Evolutionary conservation across 495 filamentous ascomycete genomes (phyloP), one percentile per base, ranked within the genome.

Genomic region (Penicillium herquei): DNA sequence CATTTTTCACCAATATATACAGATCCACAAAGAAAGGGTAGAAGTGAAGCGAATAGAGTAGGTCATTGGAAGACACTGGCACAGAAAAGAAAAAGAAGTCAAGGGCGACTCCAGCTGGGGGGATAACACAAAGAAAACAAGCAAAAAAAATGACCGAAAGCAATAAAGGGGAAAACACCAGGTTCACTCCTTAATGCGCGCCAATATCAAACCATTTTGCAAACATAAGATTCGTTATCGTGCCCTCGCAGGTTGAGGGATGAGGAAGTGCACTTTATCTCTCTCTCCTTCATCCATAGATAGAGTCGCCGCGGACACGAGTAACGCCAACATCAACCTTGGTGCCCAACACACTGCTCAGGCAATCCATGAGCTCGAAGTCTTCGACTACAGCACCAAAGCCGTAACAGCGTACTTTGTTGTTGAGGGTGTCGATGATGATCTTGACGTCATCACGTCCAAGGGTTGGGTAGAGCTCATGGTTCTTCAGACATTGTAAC

Each of bases 371-470:
- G 30, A 98, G 85, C 65, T 97, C 93, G 62, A 94, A 96, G 64
- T 97, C 91, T 63, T 97, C 93, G 40, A 79, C 66, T 49, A 66
- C 62, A 13, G 76, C 57, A 17, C 87, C 92, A 55, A 81, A 98
- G 79, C 94, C 94, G 72, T 98, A 96, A 71, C 94, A 98, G 52
- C 92, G 81, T 51, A 96, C 84, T 69, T 95, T 97, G 26, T 77
- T 79, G 57, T 83, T 78, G 37, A 98, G 75, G 34, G 88, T 87
- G 48, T 87, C 82, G 21, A 85, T 83, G 50, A 98, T 75, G 48
- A 78, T 76, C 65, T 83, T 81, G 65, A 97, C 82, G 59, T 98
- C 91, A 42, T 84, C 81, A 45, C 66, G 66, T 43, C 73, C 81
- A 60, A 98, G 67, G 52, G 86, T 79, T 3, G 55, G 57, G 51